Evolutionary conservation across 1,139 yeast genomes (phyloP).

Genomic region (Suhomyces panamericanus): DNA sequence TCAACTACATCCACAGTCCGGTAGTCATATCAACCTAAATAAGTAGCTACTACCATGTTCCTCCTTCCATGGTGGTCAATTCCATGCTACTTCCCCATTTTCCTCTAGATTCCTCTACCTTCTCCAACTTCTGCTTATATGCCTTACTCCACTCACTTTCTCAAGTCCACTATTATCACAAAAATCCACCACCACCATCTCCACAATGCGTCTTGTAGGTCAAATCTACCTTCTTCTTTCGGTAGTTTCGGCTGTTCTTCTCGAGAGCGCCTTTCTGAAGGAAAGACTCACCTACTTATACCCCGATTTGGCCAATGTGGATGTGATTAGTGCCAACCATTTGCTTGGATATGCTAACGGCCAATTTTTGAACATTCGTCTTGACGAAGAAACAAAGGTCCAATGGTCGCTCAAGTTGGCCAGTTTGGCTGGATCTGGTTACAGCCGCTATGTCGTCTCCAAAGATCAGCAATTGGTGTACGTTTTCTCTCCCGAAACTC

Average conservation of each 20-base stretch:
- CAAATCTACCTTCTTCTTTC: slow-evolving; percentile 2
- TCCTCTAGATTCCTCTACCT: not conserved
- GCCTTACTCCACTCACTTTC: not conserved
- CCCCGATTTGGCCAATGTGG: slow-evolving; percentile 17
- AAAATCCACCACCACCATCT: not conserved
- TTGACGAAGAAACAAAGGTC: slow-evolving; percentile 9
- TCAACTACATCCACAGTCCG: too few relatives aligned
- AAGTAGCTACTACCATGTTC: not conserved
- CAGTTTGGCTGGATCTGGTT: slow-evolving; percentile 7
- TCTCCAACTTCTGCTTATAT: not conserved
- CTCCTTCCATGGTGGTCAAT: too few relatives aligned
- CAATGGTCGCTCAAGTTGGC: slow-evolving; percentile 24
- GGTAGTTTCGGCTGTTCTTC: slow-evolving; percentile 23
- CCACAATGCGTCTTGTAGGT: slow-evolving; percentile 1
- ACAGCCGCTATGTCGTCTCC: slow-evolving; percentile 13
- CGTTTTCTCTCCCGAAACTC: slow-evolving; percentile 15
- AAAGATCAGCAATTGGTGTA: slow-evolving; percentile 17
- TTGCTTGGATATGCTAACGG: slow-evolving; percentile 31
- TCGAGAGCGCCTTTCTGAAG: slow-evolving; percentile 41
- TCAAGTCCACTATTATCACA: not conserved
- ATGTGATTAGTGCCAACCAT: slow-evolving; percentile 20
- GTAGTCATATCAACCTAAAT: too few relatives aligned
- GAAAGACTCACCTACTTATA: slow-evolving; percentile 32
- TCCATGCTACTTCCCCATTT: not conserved
- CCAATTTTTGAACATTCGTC: slow-evolving; percentile 29